These are phyloP conservation scores for Boletus semigastroideus DNA, from an alignment of 1,284 basidiomycete genomes.

Conservation along the genomic window DNA sequence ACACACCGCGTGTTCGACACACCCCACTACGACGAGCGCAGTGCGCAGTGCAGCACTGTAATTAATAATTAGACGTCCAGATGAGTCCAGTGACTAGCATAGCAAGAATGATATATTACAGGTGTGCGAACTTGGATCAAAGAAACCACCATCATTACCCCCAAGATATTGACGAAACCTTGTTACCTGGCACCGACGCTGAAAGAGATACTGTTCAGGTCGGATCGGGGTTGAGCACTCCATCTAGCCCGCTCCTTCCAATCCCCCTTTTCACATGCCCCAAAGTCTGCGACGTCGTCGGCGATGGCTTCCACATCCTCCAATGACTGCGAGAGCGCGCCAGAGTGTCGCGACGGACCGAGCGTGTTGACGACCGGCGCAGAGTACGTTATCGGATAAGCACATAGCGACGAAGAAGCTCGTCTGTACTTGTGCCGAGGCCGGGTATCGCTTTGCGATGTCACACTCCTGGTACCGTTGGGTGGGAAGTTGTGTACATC, in stretches of 20 bases:
- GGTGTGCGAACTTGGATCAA: conserved; percentile 1
- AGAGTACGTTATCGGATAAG: conserved; percentile 29
- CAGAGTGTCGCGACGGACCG: conserved; percentile 11
- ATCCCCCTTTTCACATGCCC: conserved; percentile 60
- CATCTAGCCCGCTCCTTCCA: conserved; percentile 41
- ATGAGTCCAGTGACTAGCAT: not conserved
- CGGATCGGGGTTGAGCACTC: conserved; percentile 41
- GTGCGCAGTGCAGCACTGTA: not conserved
- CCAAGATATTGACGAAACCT: not conserved
- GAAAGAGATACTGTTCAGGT: conserved; percentile 34
- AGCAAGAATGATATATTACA: conserved; percentile 19
- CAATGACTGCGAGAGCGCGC: conserved; percentile 2
- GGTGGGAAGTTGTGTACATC: conserved; percentile 64
- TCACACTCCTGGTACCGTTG: conserved; percentile 43
- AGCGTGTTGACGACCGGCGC: conserved; percentile 36
- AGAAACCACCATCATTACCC: conserved; percentile 15
- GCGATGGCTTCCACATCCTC: not conserved
- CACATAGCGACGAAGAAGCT: conserved; percentile 45
- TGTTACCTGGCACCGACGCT: not conserved
- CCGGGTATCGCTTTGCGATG: conserved; percentile 28
- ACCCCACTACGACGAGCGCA: not conserved
- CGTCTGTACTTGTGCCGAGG: conserved; percentile 38
- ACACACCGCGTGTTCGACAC: conserved; percentile 29
- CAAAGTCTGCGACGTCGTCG: conserved; percentile 39
- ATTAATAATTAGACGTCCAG: not conserved